These are phyloP conservation scores for Citrus sp. DNA, from an alignment of 345 rosid genomes.

Conservation along the genomic window DNA sequence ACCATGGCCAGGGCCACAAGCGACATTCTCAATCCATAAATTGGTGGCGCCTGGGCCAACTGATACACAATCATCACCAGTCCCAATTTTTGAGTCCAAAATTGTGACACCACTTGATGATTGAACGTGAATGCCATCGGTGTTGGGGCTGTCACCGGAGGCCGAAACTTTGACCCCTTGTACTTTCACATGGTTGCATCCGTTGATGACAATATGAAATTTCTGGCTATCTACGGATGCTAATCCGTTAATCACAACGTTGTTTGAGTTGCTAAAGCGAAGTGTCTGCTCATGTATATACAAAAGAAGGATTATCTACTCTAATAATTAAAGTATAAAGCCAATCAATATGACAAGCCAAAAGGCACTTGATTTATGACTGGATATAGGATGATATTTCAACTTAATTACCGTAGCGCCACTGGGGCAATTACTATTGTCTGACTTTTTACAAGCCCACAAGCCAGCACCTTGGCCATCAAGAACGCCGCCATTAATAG, in stretches of 20 bases:
- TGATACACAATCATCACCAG: too few relatives aligned
- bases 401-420: constrained; percentile 57
- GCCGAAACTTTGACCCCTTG: constrained; percentile 48
- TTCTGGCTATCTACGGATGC: constrained; percentile 60
- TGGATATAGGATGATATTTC: neutral
- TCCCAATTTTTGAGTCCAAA: too few relatives aligned
- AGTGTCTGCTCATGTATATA: constrained; percentile 35
- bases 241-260: constrained; percentile 44
- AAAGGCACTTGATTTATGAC: too few relatives aligned
- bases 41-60: too few relatives aligned
- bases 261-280: constrained; percentile 44
- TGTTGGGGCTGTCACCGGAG: constrained; percentile 63
- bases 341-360: too few relatives aligned
- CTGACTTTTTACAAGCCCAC: constrained; percentile 64
- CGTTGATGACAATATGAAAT: constrained; percentile 57
- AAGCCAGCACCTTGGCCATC: constrained; percentile 58
- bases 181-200: constrained; percentile 52
- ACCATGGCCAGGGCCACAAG: too few relatives aligned
- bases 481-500: constrained; percentile 57
- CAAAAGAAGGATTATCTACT: neutral
- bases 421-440: constrained; percentile 50
- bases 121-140: constrained; percentile 74
- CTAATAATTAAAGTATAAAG: too few relatives aligned
- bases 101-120: constrained; percentile 20
- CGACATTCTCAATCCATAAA: too few relatives aligned